Evolutionary conservation across 2,329 filamentous ascomycete species (phyloP).

Genomic region (Plenodomus tracheiphilus): DNA sequence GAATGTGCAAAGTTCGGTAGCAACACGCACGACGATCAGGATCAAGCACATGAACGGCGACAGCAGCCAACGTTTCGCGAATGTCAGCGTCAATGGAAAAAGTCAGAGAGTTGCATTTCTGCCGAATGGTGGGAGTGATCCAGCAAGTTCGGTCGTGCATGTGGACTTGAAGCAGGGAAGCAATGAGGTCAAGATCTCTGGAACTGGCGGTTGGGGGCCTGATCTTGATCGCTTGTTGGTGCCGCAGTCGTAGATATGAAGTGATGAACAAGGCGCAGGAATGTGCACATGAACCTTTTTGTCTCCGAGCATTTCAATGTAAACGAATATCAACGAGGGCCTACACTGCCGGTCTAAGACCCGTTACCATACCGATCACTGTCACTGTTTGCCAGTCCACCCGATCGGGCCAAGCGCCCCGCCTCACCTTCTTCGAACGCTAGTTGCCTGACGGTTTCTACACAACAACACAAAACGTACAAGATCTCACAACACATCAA

Average conservation of each 20-base stretch:
- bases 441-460: too few species aligned
- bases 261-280: neutral
- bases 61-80: conserved; percentile 55
- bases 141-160: conserved; percentile 54
- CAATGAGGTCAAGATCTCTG: conserved; percentile 56
- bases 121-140: conserved; percentile 52
- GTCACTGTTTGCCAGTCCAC: neutral
- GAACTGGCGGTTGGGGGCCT: conserved; percentile 51
- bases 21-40: conserved; percentile 56
- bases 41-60: conserved; percentile 63
- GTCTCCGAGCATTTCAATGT: neutral
- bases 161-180: conserved; percentile 52
- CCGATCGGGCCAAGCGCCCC: neutral
- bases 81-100: conserved; percentile 60
- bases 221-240: conserved; percentile 61
- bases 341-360: too few species aligned
- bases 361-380: neutral
- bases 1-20: conserved; percentile 49
- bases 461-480: neutral
- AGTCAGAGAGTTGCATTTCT: conserved; percentile 59
- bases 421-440: neutral
- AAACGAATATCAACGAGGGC: too few species aligned
- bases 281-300: neutral
- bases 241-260: conserved; percentile 44
- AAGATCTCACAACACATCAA: neutral